These are phyloP conservation scores for Stagonosporopsis vannaccii DNA, from an alignment of 2,329 filamentous ascomycete species.

Conservation along the genomic window DNA sequence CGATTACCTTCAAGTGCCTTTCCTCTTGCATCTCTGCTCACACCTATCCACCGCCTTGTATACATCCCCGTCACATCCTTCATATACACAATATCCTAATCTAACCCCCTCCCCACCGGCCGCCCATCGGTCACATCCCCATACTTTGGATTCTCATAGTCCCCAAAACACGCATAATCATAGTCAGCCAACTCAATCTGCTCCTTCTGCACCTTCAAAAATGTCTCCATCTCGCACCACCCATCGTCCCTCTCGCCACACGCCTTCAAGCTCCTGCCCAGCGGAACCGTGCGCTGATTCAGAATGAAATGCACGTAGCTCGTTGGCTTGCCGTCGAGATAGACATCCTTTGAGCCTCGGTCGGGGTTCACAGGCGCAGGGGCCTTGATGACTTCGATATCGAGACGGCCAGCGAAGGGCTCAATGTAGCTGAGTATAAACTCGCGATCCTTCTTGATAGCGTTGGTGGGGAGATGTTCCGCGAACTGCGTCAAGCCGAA, in stretches of 20 bases:
- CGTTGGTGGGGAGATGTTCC: constrained; percentile 61
- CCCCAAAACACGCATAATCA: constrained; percentile 70
- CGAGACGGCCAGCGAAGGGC: constrained; percentile 75
- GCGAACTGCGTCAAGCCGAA: constrained; percentile 76
- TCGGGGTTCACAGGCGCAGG: constrained; percentile 64
- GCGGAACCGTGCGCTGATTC: constrained; percentile 75
- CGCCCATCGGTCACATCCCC: constrained; percentile 60
- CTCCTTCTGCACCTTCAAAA: constrained; percentile 67
- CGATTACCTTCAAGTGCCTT: background rate
- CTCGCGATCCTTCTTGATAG: constrained; percentile 63
- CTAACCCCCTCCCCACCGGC: constrained; percentile 41
- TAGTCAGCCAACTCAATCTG: constrained; percentile 67
- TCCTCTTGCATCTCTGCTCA: background rate
- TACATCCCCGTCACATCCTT: background rate
- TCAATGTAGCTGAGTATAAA: constrained; percentile 72
- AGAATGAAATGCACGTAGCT: constrained; percentile 77
- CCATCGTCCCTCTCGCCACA: constrained; percentile 74
- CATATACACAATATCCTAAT: background rate
- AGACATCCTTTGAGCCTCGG: constrained; percentile 49
- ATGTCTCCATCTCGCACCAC: constrained; percentile 77
- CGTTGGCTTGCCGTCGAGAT: constrained; percentile 63
- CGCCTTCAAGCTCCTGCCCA: constrained; percentile 70
- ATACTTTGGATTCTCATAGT: constrained; percentile 59
- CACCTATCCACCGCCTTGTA: background rate
- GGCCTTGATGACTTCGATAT: constrained; percentile 76